A percentile compares a stretch with the other conserved stretches of the same genome.
phyloP scores from a whole-genome alignment of 1,284 basidiomycete genomes.

The Wolfiporia cocos region DNA sequence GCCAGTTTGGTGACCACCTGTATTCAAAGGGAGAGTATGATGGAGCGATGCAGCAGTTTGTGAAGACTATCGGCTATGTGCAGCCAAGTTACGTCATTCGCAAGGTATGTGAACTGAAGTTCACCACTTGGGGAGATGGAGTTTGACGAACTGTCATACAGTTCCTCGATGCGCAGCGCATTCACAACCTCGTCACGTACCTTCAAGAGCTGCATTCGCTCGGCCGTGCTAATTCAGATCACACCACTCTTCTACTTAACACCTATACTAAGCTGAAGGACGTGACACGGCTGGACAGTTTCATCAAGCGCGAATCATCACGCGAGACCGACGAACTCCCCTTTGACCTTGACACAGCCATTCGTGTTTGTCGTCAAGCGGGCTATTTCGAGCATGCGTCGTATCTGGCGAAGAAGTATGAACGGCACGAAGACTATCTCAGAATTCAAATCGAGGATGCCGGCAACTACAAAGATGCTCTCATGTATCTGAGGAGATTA shows the following conservation, averaged over 20 bases:
- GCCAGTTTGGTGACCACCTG: slow-evolving; percentile 88
- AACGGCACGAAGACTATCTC: slow-evolving; percentile 88
- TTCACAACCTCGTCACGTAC: slow-evolving; percentile 92
- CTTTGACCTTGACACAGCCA: slow-evolving; percentile 96
- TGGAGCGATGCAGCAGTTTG: slow-evolving; percentile 87
- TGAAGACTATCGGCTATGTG: slow-evolving; percentile 84
- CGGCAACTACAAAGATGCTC: slow-evolving; percentile 76
- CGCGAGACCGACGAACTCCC: slow-evolving; percentile 60
- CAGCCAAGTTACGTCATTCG: slow-evolving; percentile 96
- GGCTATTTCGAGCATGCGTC: slow-evolving; percentile 95
- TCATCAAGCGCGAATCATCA: slow-evolving; percentile 82
- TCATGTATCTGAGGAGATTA: slow-evolving; percentile 75
- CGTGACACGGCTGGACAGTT: slow-evolving; percentile 80
- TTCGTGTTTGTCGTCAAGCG: slow-evolving; percentile 93
- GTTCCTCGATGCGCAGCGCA: slow-evolving; percentile 96
- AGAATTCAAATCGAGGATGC: slow-evolving; percentile 94
- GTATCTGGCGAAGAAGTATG: slow-evolving; percentile 91
- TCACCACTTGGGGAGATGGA: too few species aligned
- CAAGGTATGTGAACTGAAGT: slow-evolving; percentile 76
- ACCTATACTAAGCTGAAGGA: slow-evolving; percentile 98
- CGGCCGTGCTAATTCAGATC: slow-evolving; percentile 91
- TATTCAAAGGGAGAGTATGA: slow-evolving; percentile 93
- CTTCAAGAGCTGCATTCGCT: slow-evolving; percentile 91
- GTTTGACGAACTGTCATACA: too few species aligned
- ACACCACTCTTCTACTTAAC: slow-evolving; percentile 92